Percentiles rank a stretch among this genome's conserved stretches.
phyloP scores from a whole-genome alignment of 345 rosid genomes.

The Boechera retrofracta region DNA sequence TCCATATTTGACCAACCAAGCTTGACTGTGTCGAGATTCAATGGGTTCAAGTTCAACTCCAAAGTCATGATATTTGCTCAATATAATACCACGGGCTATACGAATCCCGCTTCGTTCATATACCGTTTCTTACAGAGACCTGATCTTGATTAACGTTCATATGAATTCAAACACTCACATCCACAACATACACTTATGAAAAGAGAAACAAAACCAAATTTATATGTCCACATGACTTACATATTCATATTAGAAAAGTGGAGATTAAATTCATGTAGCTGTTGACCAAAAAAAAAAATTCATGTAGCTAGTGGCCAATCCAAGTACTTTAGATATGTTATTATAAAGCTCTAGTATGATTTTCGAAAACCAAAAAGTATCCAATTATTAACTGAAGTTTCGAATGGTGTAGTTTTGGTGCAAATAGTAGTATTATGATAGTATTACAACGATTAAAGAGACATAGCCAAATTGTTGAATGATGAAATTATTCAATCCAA shows the following conservation, averaged over 20 bases:
- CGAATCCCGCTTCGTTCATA: too few relatives aligned
- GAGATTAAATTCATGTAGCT: neutral
- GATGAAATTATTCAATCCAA: neutral
- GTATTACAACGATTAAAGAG: too few relatives aligned
- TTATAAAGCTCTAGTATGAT: too few relatives aligned
- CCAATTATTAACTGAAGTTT: neutral
- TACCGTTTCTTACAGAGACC: too few relatives aligned
- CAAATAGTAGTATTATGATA: too few relatives aligned
- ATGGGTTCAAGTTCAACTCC: neutral
- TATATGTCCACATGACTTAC: too few relatives aligned
- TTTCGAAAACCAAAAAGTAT: neutral
- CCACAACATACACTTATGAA: neutral
- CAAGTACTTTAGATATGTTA: too few relatives aligned
- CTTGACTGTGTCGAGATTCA: slow-evolving; percentile 28
- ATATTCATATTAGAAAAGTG: neutral
- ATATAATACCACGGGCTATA: too few relatives aligned
- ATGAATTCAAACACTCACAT: neutral
- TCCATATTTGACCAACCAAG: slow-evolving; percentile 41
- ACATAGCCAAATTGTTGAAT: neutral
- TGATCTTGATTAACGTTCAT: too few relatives aligned
- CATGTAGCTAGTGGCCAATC: neutral
- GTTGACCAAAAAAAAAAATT: too few relatives aligned
- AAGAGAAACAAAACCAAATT: neutral
- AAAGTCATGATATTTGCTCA: too few relatives aligned
- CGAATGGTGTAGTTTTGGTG: neutral